Evolutionary conservation across 192 early-diverging fungal species (phyloP).

Genomic region (Chytriomyces hyalinus): DNA sequence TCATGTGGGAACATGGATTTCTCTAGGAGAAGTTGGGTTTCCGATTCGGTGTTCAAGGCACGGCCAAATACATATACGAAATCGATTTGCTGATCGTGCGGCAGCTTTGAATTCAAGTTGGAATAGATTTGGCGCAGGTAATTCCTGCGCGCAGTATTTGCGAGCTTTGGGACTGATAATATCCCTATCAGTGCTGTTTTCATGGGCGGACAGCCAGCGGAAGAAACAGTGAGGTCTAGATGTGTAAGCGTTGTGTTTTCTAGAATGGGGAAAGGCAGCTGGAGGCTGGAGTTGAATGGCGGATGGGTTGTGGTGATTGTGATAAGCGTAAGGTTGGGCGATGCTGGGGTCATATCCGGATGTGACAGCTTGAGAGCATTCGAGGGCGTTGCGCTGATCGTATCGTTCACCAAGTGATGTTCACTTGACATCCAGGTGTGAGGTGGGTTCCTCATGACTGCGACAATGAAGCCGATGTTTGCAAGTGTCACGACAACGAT

Average conservation of each 20-base stretch:
- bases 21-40: background rate
- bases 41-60: background rate
- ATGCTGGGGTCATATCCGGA: no score
- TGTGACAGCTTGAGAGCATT: no score
- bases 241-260: background rate
- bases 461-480: no score
- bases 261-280: no score
- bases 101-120: background rate
- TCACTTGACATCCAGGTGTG: no score
- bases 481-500: no score
- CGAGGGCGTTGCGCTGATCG: no score
- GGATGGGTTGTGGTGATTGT: no score
- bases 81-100: conserved; percentile 5
- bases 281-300: no score
- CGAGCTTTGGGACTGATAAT: background rate
- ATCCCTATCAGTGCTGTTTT: conserved; percentile 18
- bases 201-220: conserved; percentile 6
- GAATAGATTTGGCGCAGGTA: conserved; percentile 21
- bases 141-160: conserved; percentile 1
- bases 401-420: no score
- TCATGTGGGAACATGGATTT: background rate
- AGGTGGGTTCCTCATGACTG: no score
- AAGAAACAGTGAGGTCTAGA: background rate
- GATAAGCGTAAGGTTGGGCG: no score
- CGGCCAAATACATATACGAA: conserved; percentile 8